These are phyloP conservation scores for Phytophthora litchii DNA, from an alignment of 352 stramenopile genomes.

Conservation along the genomic window DNA sequence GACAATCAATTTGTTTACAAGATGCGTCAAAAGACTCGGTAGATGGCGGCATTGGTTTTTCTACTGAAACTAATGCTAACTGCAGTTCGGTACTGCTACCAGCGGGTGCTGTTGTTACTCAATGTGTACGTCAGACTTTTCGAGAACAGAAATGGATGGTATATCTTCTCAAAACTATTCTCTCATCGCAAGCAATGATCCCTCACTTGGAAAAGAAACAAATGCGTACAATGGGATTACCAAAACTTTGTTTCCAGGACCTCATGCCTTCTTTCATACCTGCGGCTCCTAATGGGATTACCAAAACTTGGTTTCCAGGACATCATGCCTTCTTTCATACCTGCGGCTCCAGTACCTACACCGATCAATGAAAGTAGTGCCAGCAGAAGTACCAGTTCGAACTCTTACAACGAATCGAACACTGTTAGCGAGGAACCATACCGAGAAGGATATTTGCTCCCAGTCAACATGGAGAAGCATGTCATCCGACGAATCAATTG, in stretches of 20 bases:
- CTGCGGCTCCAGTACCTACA: neutral
- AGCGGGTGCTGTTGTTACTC: constrained; percentile 26
- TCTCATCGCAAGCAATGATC: constrained; percentile 70
- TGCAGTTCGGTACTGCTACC: constrained; percentile 1
- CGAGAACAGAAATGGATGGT: constrained; percentile 74
- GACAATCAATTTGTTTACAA: neutral
- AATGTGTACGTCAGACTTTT: constrained; percentile 63
- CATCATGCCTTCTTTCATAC: neutral
- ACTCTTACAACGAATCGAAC: constrained; percentile 5
- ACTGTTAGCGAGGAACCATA: neutral
- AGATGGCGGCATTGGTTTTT: neutral
- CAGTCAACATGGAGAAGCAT: constrained; percentile 61
- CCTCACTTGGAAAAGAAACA: constrained; percentile 76
- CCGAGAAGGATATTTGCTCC: constrained; percentile 50
- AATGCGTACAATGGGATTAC: constrained; percentile 52
- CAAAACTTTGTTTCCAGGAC: constrained; percentile 61
- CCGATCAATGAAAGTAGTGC: constrained; percentile 12
- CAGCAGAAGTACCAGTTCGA: constrained; percentile 25
- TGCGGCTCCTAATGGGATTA: too few relatives aligned
- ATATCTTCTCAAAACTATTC: constrained; percentile 69
- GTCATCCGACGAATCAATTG: constrained; percentile 29
- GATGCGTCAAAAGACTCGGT: neutral
- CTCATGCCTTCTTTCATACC: too few relatives aligned
- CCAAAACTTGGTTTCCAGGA: constrained; percentile 62
- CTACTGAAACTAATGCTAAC: neutral